A percentile compares a stretch with the other conserved stretches of the same genome.
These are phyloP conservation scores for Saururus chinensis DNA, from an alignment of 164 flowering plant species.

Conservation along the genomic window DNA sequence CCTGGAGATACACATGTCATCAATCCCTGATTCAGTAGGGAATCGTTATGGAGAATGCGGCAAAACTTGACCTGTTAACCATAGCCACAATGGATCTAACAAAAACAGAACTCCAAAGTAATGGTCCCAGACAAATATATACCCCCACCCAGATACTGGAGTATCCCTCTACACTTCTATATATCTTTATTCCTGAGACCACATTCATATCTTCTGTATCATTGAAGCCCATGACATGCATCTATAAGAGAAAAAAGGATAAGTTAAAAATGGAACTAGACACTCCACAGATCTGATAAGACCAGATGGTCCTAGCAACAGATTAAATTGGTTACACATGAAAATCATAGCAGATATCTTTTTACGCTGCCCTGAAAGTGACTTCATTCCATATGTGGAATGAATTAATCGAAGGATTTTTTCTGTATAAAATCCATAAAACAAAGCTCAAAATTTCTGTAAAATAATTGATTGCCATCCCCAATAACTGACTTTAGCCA, in stretches of 20 bases:
- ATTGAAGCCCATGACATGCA: conserved; percentile 89
- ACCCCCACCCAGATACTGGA: conserved; percentile 61
- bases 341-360: no score
- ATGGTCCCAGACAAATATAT: neutral
- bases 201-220: conserved; percentile 93
- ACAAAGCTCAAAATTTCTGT: no score
- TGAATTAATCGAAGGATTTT: no score
- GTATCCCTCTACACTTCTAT: conserved; percentile 69
- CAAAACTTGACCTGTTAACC: conserved; percentile 81
- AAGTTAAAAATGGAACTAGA: neutral
- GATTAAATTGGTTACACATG: no score
- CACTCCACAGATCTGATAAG: no score
- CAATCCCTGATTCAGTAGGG: conserved; percentile 91
- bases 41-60: conserved; percentile 67
- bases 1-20: conserved; percentile 94
- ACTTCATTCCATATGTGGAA: no score
- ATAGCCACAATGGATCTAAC: neutral
- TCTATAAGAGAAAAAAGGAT: conserved; percentile 26
- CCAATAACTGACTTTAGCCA: no score
- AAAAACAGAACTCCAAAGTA: neutral
- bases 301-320: no score
- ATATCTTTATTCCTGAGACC: conserved; percentile 68
- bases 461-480: no score
- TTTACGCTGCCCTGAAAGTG: no score
- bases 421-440: no score